phyloP scores from a whole-genome alignment of 805 yeast genomes.

The Groenewaldozyma tartarivorans region DNA sequence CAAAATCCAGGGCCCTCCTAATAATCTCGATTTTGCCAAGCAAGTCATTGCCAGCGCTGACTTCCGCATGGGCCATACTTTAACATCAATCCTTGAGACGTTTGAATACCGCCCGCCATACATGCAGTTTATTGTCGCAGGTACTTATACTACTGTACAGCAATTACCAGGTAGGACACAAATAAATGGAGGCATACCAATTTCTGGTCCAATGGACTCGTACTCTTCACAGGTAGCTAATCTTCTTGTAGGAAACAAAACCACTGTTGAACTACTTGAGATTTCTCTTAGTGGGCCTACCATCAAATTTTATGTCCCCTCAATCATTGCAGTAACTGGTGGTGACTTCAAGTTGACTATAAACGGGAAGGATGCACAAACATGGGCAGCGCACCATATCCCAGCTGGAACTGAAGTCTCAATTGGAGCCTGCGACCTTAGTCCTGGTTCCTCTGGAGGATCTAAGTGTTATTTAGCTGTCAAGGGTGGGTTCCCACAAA shows the following conservation, averaged over 20 bases:
- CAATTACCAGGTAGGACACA: conserved; percentile 86
- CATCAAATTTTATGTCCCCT: conserved; percentile 68
- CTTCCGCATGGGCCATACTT: conserved; percentile 26
- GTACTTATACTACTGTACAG: conserved; percentile 92
- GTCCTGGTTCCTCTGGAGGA: too few species aligned
- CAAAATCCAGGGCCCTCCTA: conserved; percentile 73
- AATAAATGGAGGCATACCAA: conserved; percentile 87
- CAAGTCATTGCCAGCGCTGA: conserved; percentile 90
- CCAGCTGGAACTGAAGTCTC: conserved; percentile 64
- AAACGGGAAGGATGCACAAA: conserved; percentile 48
- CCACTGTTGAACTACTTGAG: conserved; percentile 81
- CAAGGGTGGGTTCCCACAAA: conserved; percentile 86
- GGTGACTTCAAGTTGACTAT: conserved; percentile 61
- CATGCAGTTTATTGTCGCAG: conserved; percentile 75
- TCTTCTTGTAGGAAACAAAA: conserved; percentile 77
- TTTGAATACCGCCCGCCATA: conserved; percentile 73
- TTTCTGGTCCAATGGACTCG: conserved; percentile 96
- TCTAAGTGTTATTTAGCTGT: conserved; percentile 84
- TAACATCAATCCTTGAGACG: conserved; percentile 21
- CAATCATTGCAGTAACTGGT: conserved; percentile 77
- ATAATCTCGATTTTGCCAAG: conserved; percentile 81
- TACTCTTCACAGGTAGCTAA: conserved; percentile 84
- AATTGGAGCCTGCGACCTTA: too few species aligned
- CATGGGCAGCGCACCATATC: conserved; percentile 64
- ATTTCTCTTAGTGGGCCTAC: conserved; percentile 82